Percentiles rank a stretch among this genome's conserved stretches.
phyloP scores from a whole-genome alignment of 257 asterid species.

The Nicotiana paniculata region DNA sequence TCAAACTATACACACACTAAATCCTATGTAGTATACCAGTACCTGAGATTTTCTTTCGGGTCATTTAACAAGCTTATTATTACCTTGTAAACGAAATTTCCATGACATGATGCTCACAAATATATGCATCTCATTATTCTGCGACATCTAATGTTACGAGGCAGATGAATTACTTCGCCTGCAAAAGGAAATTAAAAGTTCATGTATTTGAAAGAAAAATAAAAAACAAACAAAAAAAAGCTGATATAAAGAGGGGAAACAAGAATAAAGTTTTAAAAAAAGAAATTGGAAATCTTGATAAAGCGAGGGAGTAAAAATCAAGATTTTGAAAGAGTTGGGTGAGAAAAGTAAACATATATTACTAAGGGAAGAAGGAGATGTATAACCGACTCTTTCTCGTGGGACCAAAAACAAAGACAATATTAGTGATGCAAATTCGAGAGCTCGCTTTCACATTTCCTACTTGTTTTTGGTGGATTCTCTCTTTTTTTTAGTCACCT shows the following conservation, averaged over 20 bases:
- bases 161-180: background rate
- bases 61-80: too few species aligned
- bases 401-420: slow-evolving; percentile 26
- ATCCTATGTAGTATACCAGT: too few species aligned
- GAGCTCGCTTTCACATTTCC: slow-evolving; percentile 21
- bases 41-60: too few species aligned
- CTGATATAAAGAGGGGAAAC: background rate
- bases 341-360: background rate
- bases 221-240: too few species aligned
- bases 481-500: slow-evolving; percentile 19
- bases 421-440: slow-evolving; percentile 24
- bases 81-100: background rate
- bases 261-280: background rate
- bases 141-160: background rate
- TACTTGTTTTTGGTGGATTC: slow-evolving; percentile 24
- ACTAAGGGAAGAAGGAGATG: background rate
- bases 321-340: slow-evolving; percentile 7
- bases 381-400: slow-evolving; percentile 5
- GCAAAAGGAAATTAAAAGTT: background rate
- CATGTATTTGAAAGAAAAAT: background rate
- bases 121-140: background rate
- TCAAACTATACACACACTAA: too few species aligned
- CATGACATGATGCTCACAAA: background rate
- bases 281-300: background rate
- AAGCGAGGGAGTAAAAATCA: background rate